Evolutionary conservation across 495 filamentous ascomycete genomes (phyloP), one percentile per base, ranked within the genome.

Genomic region (Hypoxylon perforatum): DNA sequence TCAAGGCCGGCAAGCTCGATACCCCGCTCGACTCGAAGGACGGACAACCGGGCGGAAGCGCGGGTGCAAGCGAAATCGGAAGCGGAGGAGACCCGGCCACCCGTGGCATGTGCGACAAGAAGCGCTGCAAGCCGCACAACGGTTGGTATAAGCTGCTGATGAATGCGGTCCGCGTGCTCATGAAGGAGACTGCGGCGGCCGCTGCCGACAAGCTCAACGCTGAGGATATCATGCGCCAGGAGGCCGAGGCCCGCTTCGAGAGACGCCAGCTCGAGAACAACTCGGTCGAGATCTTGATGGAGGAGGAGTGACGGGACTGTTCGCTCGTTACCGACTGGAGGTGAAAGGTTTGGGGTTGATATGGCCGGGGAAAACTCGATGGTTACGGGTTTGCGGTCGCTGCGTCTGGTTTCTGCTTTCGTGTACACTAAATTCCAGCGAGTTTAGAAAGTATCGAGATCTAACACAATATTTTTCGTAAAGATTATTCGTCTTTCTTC

Each of bases 101-200:
- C 28, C 74, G 65, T 23, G 76, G 78, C 60, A 82, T 80, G 76
- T 84, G 81, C 67, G 71, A 73, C n/a, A 73, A 75, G 49, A 81
- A 79, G 57, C 80, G 81, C 65, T 84, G 81, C 72, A 82, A 81
- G 64, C 68, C 81, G 55, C 81, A 84, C 59, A 62, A 58, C 23
- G 73, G 73, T 35, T 84, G 81, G 81, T 72, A 73, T 64, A 77
- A 73, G 59, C 66, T 83, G 23, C 75, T 81, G 23, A 69, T 72
- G 57, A 78, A 78, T 60, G 65, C 68, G 33, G 76, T 80, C 11
- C 72, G 75, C 45, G 73, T 75, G 61, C 70, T 74, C 39, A 81
- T 84, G 58, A 79, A 77, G 71, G 78, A 81, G 75, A 73, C 80
- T 62, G 77, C 79, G 23, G 73, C 72, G 12, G 72, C 79, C 41